Base-by-base conservation (phyloP, 306 rosid species). In the Vachellia collinsii region DNA sequence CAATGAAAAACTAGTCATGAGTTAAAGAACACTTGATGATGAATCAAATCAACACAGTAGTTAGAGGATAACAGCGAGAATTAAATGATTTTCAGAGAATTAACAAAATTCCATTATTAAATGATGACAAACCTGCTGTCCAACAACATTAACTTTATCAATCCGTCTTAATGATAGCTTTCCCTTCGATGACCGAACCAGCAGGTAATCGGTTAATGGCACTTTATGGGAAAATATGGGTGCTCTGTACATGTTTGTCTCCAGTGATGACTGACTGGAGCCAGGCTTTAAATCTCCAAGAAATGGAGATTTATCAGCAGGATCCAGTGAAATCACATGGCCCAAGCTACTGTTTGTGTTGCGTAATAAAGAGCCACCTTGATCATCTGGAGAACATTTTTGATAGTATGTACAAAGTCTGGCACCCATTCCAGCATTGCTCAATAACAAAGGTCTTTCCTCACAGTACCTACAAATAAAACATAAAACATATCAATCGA, bases 181-280 rank as follows among this genome's bases (percentile, higher is more conserved):
- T 77, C 99, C 99, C 90, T 94, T 94, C 65, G 99, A 81, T 68
- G 99, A 94, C 74, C 99, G 99, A 77, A 94, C 91, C 75, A 94
- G 83, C 79, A 94, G 82, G 86, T 94, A 94, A 84, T 94, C 99
- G 23, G 97, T 94, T 53, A 76, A 72, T 13, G 92, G 92, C 85
- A 93, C 94, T 90, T 91, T 94, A 75, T 94, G 99, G 43, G 95
- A 76, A 83, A 94, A 94, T 80, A 91, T n/a, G 11, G 99, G 99
- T 71, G 99, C 94, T 84, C 99, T 88, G 74, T 93, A 94, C 95
- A 94, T 91, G 85, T 94, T 94, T 77, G 99, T 93, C 92, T 94
- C 99, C 69, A 94, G 89, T 68, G 99, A 91, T 39, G 97, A 89
- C 88, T 89, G 99, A 82, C 85, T 82, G 79, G 84, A 89, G 46